phyloP scores from a whole-genome alignment of 2,329 filamentous ascomycete genomes.

The Claviceps digitariae region DNA sequence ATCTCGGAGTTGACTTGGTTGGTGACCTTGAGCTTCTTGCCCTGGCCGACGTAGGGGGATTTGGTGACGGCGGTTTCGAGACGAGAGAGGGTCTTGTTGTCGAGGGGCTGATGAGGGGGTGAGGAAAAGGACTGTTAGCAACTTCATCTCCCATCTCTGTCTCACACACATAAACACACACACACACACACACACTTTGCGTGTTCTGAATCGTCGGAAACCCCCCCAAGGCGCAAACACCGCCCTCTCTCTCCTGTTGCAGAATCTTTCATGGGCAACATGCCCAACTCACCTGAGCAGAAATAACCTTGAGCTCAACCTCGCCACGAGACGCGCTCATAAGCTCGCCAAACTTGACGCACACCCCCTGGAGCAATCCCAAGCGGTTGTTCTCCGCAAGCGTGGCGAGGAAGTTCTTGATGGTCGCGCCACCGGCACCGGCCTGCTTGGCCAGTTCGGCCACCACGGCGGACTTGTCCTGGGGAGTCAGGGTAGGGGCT shows the following conservation, averaged over 20 bases:
- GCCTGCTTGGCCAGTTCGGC: slow-evolving; percentile 77
- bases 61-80: slow-evolving; percentile 82
- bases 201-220: neutral
- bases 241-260: too few relatives aligned
- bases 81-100: slow-evolving; percentile 71
- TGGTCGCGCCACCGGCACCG: slow-evolving; percentile 60
- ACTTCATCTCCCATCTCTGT: neutral
- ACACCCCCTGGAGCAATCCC: slow-evolving; percentile 65
- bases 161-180: too few relatives aligned
- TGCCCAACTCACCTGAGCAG: slow-evolving; percentile 74
- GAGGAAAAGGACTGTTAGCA: neutral
- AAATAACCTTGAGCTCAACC: slow-evolving; percentile 85
- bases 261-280: too few relatives aligned
- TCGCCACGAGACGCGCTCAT: slow-evolving; percentile 86
- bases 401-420: slow-evolving; percentile 87
- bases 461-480: slow-evolving; percentile 78
- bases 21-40: slow-evolving; percentile 97
- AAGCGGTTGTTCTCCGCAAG: slow-evolving; percentile 96
- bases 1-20: slow-evolving; percentile 92
- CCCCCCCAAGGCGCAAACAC: too few relatives aligned
- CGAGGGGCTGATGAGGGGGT: slow-evolving; percentile 54
- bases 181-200: too few relatives aligned
- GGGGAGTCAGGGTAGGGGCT: slow-evolving; percentile 63
- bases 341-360: slow-evolving; percentile 73
- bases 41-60: slow-evolving; percentile 73